These are phyloP conservation scores for Tricholoma hemisulphureum DNA, from an alignment of 768 basidiomycete genomes.

Conservation along the genomic window DNA sequence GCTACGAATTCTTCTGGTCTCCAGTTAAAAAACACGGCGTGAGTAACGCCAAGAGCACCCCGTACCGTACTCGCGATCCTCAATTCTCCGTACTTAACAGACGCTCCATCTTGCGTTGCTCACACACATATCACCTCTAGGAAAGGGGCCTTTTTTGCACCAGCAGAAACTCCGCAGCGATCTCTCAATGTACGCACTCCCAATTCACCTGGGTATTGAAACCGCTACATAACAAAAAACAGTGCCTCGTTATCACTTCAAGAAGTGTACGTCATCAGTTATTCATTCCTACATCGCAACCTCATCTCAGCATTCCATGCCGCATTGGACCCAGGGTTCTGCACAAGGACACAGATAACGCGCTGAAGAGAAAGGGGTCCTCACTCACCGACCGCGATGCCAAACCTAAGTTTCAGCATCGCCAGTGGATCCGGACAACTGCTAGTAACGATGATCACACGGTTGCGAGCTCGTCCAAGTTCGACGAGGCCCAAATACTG, in stretches of 20 bases:
- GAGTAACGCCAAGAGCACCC: slow-evolving; percentile 3
- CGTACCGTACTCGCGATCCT: not conserved
- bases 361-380: not conserved
- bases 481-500: slow-evolving; percentile 12
- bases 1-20: slow-evolving; percentile 23
- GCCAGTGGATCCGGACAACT: not conserved
- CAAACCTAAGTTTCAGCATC: not conserved
- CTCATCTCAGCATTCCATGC: not conserved
- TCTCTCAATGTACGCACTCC: slow-evolving; percentile 30
- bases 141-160: no score
- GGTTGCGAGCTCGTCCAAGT: not conserved
- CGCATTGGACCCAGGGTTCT: not conserved
- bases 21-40: slow-evolving; percentile 3
- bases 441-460: not conserved
- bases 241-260: not conserved
- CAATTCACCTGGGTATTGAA: not conserved
- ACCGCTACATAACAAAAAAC: slow-evolving; percentile 10
- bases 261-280: not conserved
- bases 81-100: not conserved
- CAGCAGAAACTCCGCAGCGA: slow-evolving; percentile 13
- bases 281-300: not conserved
- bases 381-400: not conserved
- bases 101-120: not conserved
- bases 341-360: not conserved
- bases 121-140: not conserved